Percentiles rank a stretch among this genome's conserved stretches.
Evolutionary conservation across 2,329 filamentous ascomycete genomes (phyloP).

Genomic region (Colletotrichum caudatum): DNA sequence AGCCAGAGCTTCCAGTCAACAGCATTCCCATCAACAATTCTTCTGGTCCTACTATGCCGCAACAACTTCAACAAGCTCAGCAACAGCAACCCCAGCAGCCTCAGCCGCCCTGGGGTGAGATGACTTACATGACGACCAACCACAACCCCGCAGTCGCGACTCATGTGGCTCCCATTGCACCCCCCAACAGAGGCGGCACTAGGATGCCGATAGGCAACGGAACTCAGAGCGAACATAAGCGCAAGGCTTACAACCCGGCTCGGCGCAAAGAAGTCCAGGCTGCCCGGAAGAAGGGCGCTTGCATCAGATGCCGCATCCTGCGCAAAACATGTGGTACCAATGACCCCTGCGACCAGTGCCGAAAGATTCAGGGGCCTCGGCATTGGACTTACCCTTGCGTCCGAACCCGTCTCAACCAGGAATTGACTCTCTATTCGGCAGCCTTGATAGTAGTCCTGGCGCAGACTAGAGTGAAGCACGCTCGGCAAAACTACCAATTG

Average conservation of each 20-base stretch:
- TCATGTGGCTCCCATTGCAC: constrained; percentile 39
- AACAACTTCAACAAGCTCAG: constrained; percentile 5
- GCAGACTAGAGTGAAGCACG: constrained; percentile 68
- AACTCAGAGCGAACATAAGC: constrained; percentile 42
- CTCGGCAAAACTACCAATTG: constrained; percentile 64
- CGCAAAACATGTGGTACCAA: constrained; percentile 76
- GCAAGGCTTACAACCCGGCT: constrained; percentile 54
- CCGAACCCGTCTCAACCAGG: constrained; percentile 70
- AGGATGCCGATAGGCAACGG: constrained; percentile 56
- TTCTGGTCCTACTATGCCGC: background rate
- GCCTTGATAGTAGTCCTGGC: constrained; percentile 73
- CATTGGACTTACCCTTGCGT: constrained; percentile 76
- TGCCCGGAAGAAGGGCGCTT: constrained; percentile 73
- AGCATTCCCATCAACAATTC: background rate
- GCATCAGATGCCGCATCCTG: constrained; percentile 74
- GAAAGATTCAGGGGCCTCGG: constrained; percentile 71
- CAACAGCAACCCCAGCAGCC: constrained; percentile 24
- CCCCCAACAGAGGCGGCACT: constrained; percentile 59
- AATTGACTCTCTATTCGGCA: constrained; percentile 72
- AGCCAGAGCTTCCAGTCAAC: constrained; percentile 9
- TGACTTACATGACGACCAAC: constrained; percentile 60
- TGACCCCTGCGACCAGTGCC: constrained; percentile 72
- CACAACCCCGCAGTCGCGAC: constrained; percentile 33
- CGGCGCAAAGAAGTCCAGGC: constrained; percentile 75
- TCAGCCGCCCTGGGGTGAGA: constrained; percentile 65